phyloP scores from a whole-genome alignment of 2,329 filamentous ascomycete genomes.

The Teratosphaeriaceae sp. region DNA sequence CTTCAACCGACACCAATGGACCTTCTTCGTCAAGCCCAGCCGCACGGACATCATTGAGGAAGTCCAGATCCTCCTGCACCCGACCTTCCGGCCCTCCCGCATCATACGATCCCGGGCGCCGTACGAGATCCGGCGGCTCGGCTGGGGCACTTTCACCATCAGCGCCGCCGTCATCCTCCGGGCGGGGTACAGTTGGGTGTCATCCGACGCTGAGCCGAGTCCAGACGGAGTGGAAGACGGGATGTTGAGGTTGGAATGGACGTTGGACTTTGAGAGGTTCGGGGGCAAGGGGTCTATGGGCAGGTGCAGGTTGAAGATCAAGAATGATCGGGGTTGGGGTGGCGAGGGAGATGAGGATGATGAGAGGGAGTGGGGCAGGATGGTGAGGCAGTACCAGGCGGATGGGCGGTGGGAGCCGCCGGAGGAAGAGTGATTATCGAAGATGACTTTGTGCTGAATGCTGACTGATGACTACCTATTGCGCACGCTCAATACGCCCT shows the following conservation, averaged over 20 bases:
- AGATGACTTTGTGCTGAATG: no score
- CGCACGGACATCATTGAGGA: constrained; percentile 39
- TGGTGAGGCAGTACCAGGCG: constrained; percentile 17
- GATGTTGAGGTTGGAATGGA: constrained; percentile 36
- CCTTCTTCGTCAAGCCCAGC: constrained; percentile 40
- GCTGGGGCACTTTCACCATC: constrained; percentile 40
- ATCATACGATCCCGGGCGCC: constrained; percentile 31
- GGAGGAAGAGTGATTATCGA: constrained; percentile 1
- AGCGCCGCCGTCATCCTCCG: constrained; percentile 36
- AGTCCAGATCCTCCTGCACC: constrained; percentile 37
- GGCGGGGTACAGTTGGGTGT: constrained; percentile 38
- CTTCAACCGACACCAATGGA: constrained; percentile 39
- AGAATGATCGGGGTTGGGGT: constrained; percentile 22
- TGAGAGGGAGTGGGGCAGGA: constrained; percentile 19
- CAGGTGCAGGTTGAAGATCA: constrained; percentile 35
- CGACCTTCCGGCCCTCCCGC: constrained; percentile 35
- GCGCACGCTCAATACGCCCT: no score
- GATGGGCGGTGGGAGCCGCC: constrained; percentile 20
- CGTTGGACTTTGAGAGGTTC: constrained; percentile 34
- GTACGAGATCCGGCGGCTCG: constrained; percentile 34
- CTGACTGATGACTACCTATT: no score
- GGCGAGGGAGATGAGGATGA: constrained; percentile 15
- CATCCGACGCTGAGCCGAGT: constrained; percentile 30
- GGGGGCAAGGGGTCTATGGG: constrained; percentile 34
- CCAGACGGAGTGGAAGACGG: constrained; percentile 28